Percentiles rank a stretch among this genome's conserved stretches.
These are phyloP conservation scores for Monosporascus sp. DNA, from an alignment of 2,329 filamentous ascomycete genomes.

Conservation along the genomic window DNA sequence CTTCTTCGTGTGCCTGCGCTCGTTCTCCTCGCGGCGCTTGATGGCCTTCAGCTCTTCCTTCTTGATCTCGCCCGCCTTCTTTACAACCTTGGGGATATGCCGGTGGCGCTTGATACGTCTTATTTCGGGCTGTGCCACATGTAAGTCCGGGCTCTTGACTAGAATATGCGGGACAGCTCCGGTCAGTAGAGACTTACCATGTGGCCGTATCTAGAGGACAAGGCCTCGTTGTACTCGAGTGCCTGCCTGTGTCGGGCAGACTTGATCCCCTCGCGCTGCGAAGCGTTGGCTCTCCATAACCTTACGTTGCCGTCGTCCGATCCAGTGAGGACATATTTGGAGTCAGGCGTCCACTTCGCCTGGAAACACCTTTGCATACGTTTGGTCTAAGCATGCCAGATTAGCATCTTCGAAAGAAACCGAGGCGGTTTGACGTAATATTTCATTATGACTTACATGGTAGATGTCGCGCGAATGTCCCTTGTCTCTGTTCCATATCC, in stretches of 20 bases:
- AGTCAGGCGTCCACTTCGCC: slow-evolving; percentile 79
- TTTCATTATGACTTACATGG: slow-evolving; percentile 96
- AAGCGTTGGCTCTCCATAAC: slow-evolving; percentile 85
- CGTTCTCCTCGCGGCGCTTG: slow-evolving; percentile 90
- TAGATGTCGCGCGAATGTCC: slow-evolving; percentile 91
- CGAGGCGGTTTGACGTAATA: slow-evolving; percentile 38
- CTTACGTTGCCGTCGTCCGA: slow-evolving; percentile 91
- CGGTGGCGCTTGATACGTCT: slow-evolving; percentile 84
- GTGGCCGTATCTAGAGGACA: slow-evolving; percentile 80
- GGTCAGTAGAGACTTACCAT: slow-evolving; percentile 47
- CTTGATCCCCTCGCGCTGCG: slow-evolving; percentile 77
- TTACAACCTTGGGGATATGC: slow-evolving; percentile 85
- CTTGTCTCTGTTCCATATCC: slow-evolving; percentile 73
- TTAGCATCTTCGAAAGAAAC: not conserved
- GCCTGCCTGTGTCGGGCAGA: slow-evolving; percentile 79
- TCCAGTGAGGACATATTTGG: slow-evolving; percentile 82
- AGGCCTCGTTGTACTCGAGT: slow-evolving; percentile 83
- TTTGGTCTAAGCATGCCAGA: slow-evolving; percentile 41
- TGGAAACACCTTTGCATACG: slow-evolving; percentile 22
- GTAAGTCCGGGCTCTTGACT: slow-evolving; percentile 7
- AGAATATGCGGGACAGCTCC: not conserved
- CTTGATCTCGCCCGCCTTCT: slow-evolving; percentile 97
- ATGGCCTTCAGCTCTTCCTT: slow-evolving; percentile 78
- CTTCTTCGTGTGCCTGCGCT: slow-evolving; percentile 85
- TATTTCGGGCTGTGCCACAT: slow-evolving; percentile 62